phyloP scores from a whole-genome alignment of 2,329 filamentous ascomycete species.

The Aspergillus calidoustus region DNA sequence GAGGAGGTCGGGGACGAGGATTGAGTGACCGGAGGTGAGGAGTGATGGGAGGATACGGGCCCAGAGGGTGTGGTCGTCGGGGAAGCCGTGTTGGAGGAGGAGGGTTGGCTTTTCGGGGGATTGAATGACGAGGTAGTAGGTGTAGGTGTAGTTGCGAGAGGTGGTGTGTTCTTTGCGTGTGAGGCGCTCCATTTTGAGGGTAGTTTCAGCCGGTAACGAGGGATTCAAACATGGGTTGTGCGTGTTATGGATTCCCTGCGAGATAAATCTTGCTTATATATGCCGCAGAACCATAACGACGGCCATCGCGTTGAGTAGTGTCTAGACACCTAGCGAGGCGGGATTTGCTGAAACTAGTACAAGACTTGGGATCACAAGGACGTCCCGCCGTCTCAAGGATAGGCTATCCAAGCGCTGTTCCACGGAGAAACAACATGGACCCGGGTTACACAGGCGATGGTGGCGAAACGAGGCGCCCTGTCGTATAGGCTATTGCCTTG shows the following conservation, averaged over 20 bases:
- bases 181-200: background rate
- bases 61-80: conserved; percentile 4
- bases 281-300: no score
- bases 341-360: no score
- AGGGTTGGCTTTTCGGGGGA: background rate
- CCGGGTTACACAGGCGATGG: background rate
- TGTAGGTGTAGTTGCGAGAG: background rate
- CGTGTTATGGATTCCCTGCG: no score
- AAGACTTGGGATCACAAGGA: no score
- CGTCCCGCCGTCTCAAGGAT: background rate
- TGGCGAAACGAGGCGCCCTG: background rate
- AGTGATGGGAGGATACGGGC: background rate
- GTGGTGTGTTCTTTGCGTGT: background rate
- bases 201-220: no score
- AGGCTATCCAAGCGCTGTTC: background rate
- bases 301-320: no score
- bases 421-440: no score
- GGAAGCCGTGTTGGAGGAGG: background rate
- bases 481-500: background rate
- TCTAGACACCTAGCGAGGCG: no score
- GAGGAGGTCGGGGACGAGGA: background rate
- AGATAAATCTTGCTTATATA: no score
- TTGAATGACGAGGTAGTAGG: background rate
- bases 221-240: no score
- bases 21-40: background rate